Conservation (phyloP, 1,139 yeast species). For the Pichia sp. region DNA sequence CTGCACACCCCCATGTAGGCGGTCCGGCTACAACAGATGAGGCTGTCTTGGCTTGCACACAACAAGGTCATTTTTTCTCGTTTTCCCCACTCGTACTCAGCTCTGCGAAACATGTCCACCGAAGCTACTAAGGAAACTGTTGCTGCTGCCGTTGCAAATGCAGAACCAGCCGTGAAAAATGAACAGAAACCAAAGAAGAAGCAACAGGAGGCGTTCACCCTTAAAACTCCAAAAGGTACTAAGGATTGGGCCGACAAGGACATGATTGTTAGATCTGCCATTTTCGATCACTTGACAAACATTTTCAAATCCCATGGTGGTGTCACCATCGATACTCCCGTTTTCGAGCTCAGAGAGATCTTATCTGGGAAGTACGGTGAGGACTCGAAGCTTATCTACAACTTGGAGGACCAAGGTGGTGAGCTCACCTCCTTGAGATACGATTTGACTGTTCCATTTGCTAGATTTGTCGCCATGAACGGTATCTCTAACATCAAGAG, state of each 20-base stretch:
- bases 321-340: slow-evolving; percentile 96
- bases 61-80: neutral
- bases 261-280: slow-evolving; percentile 88
- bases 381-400: slow-evolving; percentile 91
- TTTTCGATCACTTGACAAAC: slow-evolving; percentile 65
- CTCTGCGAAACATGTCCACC: slow-evolving; percentile 1
- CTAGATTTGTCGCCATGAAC: slow-evolving; percentile 93
- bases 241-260: slow-evolving; percentile 98
- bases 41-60: slow-evolving; percentile 1
- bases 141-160: neutral
- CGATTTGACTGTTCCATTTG: slow-evolving; percentile 96
- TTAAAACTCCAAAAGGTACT: slow-evolving; percentile 96
- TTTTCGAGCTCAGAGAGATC: slow-evolving; percentile 90
- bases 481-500: slow-evolving; percentile 85
- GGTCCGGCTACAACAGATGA: neutral
- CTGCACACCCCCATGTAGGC: neutral
- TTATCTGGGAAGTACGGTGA: slow-evolving; percentile 97
- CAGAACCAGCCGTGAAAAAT: slow-evolving; percentile 13
- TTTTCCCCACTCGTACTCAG: neutral
- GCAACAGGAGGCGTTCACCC: slow-evolving; percentile 42
- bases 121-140: slow-evolving; percentile 9
- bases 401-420: slow-evolving; percentile 97
- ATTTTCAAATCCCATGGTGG: slow-evolving; percentile 95
- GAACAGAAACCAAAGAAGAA: slow-evolving; percentile 17
- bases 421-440: slow-evolving; percentile 92